Conservation (phyloP, 768 basidiomycete genomes). For the Rhodosporidiobolus sp. region DNA sequence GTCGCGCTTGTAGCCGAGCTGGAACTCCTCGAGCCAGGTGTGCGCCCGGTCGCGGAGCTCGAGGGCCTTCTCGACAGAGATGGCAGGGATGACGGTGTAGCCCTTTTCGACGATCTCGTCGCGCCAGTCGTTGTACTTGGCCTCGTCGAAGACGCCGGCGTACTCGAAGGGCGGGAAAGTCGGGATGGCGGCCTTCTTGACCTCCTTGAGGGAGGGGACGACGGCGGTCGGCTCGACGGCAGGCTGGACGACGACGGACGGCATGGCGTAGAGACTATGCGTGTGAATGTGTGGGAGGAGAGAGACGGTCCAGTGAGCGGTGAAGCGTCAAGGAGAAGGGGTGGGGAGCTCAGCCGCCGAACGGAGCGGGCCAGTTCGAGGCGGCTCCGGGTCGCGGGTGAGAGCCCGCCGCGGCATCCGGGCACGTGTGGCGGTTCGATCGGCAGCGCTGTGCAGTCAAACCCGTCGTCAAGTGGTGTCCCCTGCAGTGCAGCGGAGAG, state of each 20-base stretch:
- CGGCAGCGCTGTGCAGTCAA: no score
- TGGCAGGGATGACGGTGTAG: constrained; percentile 42
- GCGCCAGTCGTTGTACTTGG: constrained; percentile 6
- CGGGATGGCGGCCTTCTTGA: not conserved
- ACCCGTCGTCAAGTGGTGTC: no score
- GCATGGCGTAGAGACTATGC: no score
- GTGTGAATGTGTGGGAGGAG: no score
- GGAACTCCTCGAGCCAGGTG: constrained; percentile 30
- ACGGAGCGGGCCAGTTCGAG: no score
- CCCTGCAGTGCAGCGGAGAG: no score
- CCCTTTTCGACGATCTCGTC: constrained; percentile 23
- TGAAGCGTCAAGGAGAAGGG: no score
- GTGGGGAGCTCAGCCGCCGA: no score
- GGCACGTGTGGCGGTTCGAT: no score
- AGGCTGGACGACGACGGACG: not conserved
- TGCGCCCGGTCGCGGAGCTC: constrained; percentile 34
- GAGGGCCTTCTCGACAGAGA: constrained; percentile 40
- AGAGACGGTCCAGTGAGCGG: no score
- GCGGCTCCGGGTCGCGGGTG: no score
- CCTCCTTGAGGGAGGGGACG: not conserved
- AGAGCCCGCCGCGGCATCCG: no score
- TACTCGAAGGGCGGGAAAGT: constrained; percentile 2
- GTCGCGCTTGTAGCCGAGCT: constrained; percentile 9
- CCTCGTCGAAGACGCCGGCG: constrained; percentile 1
- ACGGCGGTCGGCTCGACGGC: not conserved